A percentile compares a stretch with the other conserved stretches of the same genome.
Evolutionary conservation across 495 filamentous ascomycete species (phyloP).

Genomic region (Annulohypoxylon bovei): DNA sequence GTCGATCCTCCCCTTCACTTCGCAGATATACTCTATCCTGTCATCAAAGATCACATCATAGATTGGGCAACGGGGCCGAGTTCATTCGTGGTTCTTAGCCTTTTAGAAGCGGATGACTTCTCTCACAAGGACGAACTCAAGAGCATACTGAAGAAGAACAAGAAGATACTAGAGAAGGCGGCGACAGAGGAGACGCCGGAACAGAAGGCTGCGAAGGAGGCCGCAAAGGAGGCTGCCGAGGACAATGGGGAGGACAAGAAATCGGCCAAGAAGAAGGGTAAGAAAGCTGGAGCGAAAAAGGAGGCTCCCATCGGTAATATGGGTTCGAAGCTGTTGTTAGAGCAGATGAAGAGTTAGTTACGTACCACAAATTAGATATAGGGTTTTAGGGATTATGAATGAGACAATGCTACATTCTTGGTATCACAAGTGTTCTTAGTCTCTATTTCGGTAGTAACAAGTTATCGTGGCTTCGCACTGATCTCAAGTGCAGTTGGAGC

Average conservation of each 20-base stretch:
- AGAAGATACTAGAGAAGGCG: slow-evolving; percentile 60
- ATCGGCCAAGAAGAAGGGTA: slow-evolving; percentile 42
- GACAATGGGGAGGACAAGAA: slow-evolving; percentile 52
- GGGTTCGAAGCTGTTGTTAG: slow-evolving; percentile 64
- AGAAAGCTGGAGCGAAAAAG: slow-evolving; percentile 49
- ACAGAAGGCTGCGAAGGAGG: slow-evolving; percentile 52
- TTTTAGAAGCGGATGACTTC: slow-evolving; percentile 85
- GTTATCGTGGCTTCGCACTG: not conserved
- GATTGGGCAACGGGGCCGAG: slow-evolving; percentile 88
- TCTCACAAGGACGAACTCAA: slow-evolving; percentile 69
- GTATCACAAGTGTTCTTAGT: not conserved
- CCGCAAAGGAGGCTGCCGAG: slow-evolving; percentile 39
- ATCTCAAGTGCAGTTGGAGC: not conserved
- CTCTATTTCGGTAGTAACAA: not conserved
- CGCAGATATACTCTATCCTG: slow-evolving; percentile 76
- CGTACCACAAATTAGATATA: not conserved
- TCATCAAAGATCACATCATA: slow-evolving; percentile 76
- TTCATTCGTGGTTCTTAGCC: slow-evolving; percentile 80
- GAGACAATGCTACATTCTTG: slow-evolving; percentile 8
- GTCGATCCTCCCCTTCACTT: slow-evolving; percentile 83
- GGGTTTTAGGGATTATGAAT: not conserved
- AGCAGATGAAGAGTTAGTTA: slow-evolving; percentile 50
- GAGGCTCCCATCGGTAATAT: slow-evolving; percentile 59
- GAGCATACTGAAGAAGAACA: slow-evolving; percentile 69
- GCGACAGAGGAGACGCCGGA: slow-evolving; percentile 55